Evolutionary conservation across 805 yeast species (phyloP).

Genomic region (Lipomyces sp.): DNA sequence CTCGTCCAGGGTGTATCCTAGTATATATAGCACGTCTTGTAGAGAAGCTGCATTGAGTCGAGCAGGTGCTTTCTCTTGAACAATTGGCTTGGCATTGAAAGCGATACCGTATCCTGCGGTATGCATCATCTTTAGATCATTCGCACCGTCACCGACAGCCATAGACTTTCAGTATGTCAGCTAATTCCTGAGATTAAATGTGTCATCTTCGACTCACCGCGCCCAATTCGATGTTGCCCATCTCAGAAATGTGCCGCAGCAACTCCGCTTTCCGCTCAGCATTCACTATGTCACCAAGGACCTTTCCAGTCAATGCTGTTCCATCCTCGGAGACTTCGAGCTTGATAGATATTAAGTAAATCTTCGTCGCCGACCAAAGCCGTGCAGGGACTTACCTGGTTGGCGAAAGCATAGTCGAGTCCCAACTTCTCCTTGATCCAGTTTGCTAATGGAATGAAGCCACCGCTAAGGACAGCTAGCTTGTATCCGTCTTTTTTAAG

Average conservation of each 20-base stretch:
- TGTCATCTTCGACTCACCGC: constrained; percentile 17
- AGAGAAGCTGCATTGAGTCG: constrained; percentile 75
- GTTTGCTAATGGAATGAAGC: constrained; percentile 86
- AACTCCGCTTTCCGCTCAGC: constrained; percentile 81
- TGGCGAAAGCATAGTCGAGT: constrained; percentile 89
- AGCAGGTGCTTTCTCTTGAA: constrained; percentile 79
- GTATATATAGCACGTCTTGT: constrained; percentile 74
- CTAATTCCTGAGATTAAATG: neutral
- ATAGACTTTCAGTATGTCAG: constrained; percentile 21
- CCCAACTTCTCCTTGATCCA: constrained; percentile 68
- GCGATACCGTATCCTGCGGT: constrained; percentile 94
- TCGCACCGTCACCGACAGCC: constrained; percentile 73
- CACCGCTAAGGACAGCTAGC: constrained; percentile 91
- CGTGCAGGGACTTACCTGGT: constrained; percentile 45
- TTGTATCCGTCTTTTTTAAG: constrained; percentile 66
- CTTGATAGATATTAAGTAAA: constrained; percentile 10
- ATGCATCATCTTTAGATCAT: constrained; percentile 90
- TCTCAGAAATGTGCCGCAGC: constrained; percentile 62
- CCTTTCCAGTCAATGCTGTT: constrained; percentile 68
- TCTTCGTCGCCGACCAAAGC: neutral
- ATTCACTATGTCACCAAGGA: constrained; percentile 82
- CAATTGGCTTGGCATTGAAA: constrained; percentile 96
- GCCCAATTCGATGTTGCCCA: constrained; percentile 56
- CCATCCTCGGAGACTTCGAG: constrained; percentile 51
- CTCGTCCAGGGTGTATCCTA: constrained; percentile 71